These are phyloP conservation scores for Soucietia sequanensis DNA, from an alignment of 805 yeast species.

Conservation along the genomic window DNA sequence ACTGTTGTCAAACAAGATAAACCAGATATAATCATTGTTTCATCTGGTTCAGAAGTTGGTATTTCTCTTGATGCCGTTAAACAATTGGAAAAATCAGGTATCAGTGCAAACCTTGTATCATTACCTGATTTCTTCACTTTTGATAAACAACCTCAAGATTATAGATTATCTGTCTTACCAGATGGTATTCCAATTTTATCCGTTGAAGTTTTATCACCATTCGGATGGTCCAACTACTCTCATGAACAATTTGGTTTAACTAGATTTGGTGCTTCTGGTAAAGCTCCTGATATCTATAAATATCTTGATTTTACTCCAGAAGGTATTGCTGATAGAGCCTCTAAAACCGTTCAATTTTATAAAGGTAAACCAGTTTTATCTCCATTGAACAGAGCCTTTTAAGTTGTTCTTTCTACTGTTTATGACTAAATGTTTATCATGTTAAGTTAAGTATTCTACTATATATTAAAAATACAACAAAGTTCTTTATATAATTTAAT, in stretches of 20 bases:
- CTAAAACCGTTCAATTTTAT: constrained; percentile 69
- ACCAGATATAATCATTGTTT: constrained; percentile 57
- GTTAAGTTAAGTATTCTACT: neutral
- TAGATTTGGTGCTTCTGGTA: constrained; percentile 91
- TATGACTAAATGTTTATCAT: neutral
- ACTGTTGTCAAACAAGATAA: constrained; percentile 46
- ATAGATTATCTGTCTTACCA: constrained; percentile 78
- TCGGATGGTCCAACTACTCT: constrained; percentile 86
- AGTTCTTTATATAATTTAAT: neutral
- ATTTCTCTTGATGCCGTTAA: constrained; percentile 74
- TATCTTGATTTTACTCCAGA: constrained; percentile 81
- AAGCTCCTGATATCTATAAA: constrained; percentile 72
- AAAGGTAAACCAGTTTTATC: constrained; percentile 63
- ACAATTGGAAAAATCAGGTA: constrained; percentile 55
- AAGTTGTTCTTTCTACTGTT: too few species aligned
- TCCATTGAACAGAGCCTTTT: constrained; percentile 47
- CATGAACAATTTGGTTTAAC: constrained; percentile 90
- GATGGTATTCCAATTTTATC: constrained; percentile 84
- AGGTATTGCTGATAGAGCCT: constrained; percentile 57
- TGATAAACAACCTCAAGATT: constrained; percentile 70
- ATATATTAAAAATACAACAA: too few species aligned
- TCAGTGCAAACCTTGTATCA: constrained; percentile 75
- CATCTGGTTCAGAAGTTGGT: constrained; percentile 88
- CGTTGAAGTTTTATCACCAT: constrained; percentile 80
- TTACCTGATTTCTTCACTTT: constrained; percentile 85